Conservation (phyloP, 768 basidiomycete species). For the Xanthoconium stramineum region DNA sequence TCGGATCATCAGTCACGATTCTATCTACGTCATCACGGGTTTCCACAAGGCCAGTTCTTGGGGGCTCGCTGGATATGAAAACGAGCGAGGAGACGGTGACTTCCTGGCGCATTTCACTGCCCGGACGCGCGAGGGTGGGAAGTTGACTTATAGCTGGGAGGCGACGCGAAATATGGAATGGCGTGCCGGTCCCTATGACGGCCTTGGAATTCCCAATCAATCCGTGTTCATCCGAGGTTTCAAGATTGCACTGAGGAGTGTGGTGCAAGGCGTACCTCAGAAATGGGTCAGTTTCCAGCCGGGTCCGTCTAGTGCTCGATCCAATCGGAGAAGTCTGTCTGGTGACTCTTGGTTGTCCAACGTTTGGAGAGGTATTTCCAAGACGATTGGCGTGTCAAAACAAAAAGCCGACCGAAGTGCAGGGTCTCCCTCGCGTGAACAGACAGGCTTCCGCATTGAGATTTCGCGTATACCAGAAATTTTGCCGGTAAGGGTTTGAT, state of each 20-base stretch:
- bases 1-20: conserved; percentile 28
- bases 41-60: conserved; percentile 28
- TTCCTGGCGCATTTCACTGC: conserved; percentile 18
- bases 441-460: conserved; percentile 8
- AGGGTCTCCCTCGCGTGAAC: not conserved
- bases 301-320: not conserved
- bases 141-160: conserved; percentile 18
- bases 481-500: conserved; percentile 9
- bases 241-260: conserved; percentile 25
- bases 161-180: conserved; percentile 16
- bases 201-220: conserved; percentile 20
- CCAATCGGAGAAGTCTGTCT: not conserved
- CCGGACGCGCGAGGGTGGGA: conserved; percentile 2
- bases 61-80: conserved; percentile 25
- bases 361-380: conserved; percentile 16
- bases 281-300: conserved; percentile 13
- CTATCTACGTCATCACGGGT: conserved; percentile 34
- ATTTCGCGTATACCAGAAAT: conserved; percentile 18
- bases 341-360: conserved; percentile 19
- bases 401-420: not conserved
- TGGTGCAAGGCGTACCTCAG: conserved; percentile 15
- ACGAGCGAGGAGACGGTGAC: not conserved
- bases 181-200: conserved; percentile 17
- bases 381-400: conserved; percentile 8
- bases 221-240: conserved; percentile 31